These are phyloP conservation scores for Yamadazyma siamensis DNA, from an alignment of 1,139 yeast species.

Conservation along the genomic window DNA sequence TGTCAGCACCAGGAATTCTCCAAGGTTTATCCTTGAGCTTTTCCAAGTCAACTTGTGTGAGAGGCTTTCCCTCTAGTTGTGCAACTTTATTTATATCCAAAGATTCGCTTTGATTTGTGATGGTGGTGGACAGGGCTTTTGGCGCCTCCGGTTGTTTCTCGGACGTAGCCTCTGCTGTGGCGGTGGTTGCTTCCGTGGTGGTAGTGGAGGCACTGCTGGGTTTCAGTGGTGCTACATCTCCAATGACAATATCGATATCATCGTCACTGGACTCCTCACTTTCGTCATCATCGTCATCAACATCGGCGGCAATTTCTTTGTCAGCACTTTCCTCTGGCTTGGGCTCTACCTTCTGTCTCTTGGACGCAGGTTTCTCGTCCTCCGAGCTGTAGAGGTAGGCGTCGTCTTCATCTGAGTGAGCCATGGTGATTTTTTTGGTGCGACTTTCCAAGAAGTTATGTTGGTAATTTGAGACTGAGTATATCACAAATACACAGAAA, in stretches of 20 bases:
- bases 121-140: conserved; percentile 34
- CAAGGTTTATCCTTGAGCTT: conserved; percentile 92
- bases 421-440: conserved; percentile 15
- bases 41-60: conserved; percentile 80
- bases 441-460: conserved; percentile 1
- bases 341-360: conserved; percentile 16
- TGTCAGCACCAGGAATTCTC: conserved; percentile 96
- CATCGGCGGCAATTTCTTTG: conserved; percentile 26
- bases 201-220: conserved; percentile 14
- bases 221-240: conserved; percentile 24
- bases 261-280: conserved; percentile 47
- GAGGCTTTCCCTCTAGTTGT: conserved; percentile 74
- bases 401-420: conserved; percentile 66
- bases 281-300: conserved; percentile 30
- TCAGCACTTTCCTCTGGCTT: conserved; percentile 7
- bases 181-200: conserved; percentile 10
- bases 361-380: conserved; percentile 25
- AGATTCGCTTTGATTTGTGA: conserved; percentile 35
- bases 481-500: too few relatives aligned
- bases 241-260: conserved; percentile 36
- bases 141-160: too few relatives aligned
- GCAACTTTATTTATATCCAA: conserved; percentile 81
- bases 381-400: conserved; percentile 82
- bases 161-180: conserved; percentile 38
- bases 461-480: too few relatives aligned